Evolutionary conservation across 2,329 filamentous ascomycete genomes (phyloP), one percentile per base, ranked within the genome.

Genomic region (Alternaria incomplexa): DNA sequence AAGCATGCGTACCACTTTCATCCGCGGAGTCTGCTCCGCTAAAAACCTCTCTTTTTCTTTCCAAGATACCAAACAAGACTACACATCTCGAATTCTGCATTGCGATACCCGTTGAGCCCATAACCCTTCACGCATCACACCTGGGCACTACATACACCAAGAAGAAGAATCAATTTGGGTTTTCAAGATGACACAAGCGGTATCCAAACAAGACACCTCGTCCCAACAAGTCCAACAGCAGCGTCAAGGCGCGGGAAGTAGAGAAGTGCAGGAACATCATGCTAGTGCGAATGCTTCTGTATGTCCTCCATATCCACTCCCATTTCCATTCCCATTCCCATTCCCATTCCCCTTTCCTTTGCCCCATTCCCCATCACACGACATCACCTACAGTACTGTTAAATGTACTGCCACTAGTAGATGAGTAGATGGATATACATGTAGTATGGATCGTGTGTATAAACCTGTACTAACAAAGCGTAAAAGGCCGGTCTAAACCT

Each of bases 241-340:
- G 22, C 61, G 68, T 12, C 69, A 73, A 46, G 52, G 64, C 5
- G 66, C 66, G 3, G 65, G 66, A 8, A 68, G 72, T 11, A 65
- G 70, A 3, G 72, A 78, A 32, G 71, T 71, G 8, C 68, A 75
- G 9, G 76, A 79, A 61, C 72, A 76, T 32, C 64, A 74, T 32
- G 72, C 75, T 0, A 73, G 69, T 30, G 77, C 77, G 1, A 76
- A 70, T 40, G 78, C 77, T 9, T 74, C 71, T 32, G 75, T 77
- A 71, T 3, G 69, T 56, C 12, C 54, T 36, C 22, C 55, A 44
- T 54, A 5, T 28, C 15, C 25, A 25, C 32, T 13, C 5, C 5
- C 28, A 13, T 40, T 15, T 12, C 25, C 15, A 36, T 36, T 9
- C 13, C 32, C 13, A 1, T 15, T 15, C 30, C n/a, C n/a, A n/a